phyloP scores from a whole-genome alignment of 441 rosid genomes.

The Mallotus repandus region DNA sequence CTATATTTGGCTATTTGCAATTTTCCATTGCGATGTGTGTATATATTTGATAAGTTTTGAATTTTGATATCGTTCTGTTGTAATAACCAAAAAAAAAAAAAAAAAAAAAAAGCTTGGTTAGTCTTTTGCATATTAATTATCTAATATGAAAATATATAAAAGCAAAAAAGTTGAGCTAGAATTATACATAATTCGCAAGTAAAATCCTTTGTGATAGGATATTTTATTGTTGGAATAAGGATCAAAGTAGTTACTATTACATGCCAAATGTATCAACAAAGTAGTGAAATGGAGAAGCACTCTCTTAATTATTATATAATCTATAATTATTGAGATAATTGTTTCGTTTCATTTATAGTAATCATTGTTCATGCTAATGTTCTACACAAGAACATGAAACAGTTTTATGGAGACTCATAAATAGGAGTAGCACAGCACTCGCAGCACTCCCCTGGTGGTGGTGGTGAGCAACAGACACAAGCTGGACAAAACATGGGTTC shows the following conservation, averaged over 20 bases:
- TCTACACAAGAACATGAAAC: background rate
- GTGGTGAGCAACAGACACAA: constrained; percentile 10
- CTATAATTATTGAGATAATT: background rate
- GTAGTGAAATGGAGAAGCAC: background rate
- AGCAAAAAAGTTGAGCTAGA: too few species aligned
- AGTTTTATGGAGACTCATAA: background rate
- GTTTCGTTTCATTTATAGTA: background rate
- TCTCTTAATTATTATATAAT: background rate
- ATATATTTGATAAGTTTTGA: too few species aligned
- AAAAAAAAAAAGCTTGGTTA: too few species aligned
- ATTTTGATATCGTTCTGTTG: too few species aligned
- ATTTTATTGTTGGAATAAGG: background rate
- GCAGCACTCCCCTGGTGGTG: constrained; percentile 11
- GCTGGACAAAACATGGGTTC: constrained; percentile 14
- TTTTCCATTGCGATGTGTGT: too few species aligned
- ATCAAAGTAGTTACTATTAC: background rate
- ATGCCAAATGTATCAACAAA: background rate
- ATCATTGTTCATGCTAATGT: background rate
- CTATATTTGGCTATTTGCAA: too few species aligned
- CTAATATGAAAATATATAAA: too few species aligned
- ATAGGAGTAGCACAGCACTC: background rate
- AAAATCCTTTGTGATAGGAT: background rate
- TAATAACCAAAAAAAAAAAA: too few species aligned
- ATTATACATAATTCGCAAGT: too few species aligned
- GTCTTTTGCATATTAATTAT: too few species aligned